A percentile compares a stretch with the other conserved stretches of the same genome.
Conservation (phyloP, 495 filamentous ascomycete species). For the Neurospora sp. region DNA sequence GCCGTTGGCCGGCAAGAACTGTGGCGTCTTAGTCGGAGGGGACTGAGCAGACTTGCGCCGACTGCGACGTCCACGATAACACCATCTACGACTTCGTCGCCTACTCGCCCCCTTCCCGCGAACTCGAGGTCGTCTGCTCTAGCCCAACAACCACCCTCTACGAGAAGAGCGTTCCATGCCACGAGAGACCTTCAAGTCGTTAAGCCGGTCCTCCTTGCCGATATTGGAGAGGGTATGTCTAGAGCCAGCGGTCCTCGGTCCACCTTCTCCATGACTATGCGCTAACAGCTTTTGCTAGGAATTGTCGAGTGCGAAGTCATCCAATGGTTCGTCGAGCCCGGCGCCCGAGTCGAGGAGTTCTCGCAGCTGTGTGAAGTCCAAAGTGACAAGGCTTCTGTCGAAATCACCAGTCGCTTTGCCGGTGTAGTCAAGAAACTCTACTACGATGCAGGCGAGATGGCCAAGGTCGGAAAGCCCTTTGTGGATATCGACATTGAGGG, state of each 20-base stretch:
- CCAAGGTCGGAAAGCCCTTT: slow-evolving; percentile 80
- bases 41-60: slow-evolving; percentile 21
- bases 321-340: slow-evolving; percentile 98
- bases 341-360: slow-evolving; percentile 94
- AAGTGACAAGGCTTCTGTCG: slow-evolving; percentile 96
- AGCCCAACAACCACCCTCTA: slow-evolving; percentile 16
- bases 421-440: slow-evolving; percentile 94
- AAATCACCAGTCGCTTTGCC: slow-evolving; percentile 92
- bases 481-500: slow-evolving; percentile 66
- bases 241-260: not conserved
- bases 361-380: slow-evolving; percentile 96
- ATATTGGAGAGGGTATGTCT: slow-evolving; percentile 84
- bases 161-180: slow-evolving; percentile 46
- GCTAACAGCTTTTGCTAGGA: slow-evolving; percentile 38
- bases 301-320: slow-evolving; percentile 98
- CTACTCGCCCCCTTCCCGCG: not conserved
- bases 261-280: not conserved
- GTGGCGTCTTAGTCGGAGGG: slow-evolving; percentile 24
- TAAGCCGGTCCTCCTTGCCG: slow-evolving; percentile 83
- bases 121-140: slow-evolving; percentile 5
- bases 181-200: slow-evolving; percentile 49
- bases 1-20: slow-evolving; percentile 24
- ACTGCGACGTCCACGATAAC: not conserved
- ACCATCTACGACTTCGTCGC: not conserved
- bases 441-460: slow-evolving; percentile 93